A percentile compares a stretch with the other conserved stretches of the same genome.
phyloP scores from a whole-genome alignment of 768 basidiomycete species.

The Podaxis sp. region DNA sequence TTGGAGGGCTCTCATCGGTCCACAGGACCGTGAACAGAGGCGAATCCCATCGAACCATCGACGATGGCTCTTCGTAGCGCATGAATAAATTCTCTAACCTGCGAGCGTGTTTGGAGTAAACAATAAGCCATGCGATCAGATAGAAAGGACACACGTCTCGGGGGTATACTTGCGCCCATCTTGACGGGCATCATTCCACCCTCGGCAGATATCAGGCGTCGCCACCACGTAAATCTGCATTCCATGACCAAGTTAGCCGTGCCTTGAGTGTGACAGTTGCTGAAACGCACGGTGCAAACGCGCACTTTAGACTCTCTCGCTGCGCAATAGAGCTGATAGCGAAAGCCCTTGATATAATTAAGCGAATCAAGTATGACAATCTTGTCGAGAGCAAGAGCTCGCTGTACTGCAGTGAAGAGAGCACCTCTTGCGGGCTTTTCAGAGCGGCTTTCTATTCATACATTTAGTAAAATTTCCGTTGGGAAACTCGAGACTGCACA shows the following conservation, averaged over 20 bases:
- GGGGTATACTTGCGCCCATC: slow-evolving; percentile 50
- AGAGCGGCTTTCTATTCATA: slow-evolving; percentile 54
- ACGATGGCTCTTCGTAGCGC: slow-evolving; percentile 94
- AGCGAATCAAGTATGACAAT: slow-evolving; percentile 87
- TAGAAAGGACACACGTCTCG: slow-evolving; percentile 59
- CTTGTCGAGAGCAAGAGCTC: slow-evolving; percentile 65
- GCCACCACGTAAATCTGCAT: slow-evolving; percentile 72
- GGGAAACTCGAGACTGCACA: slow-evolving; percentile 27
- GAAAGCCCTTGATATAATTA: slow-evolving; percentile 98
- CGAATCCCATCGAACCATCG: slow-evolving; percentile 99
- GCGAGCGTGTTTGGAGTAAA: not conserved
- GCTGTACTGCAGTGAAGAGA: slow-evolving; percentile 78
- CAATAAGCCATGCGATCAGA: slow-evolving; percentile 7
- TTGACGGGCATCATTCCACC: slow-evolving; percentile 62
- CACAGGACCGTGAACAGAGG: slow-evolving; percentile 85
- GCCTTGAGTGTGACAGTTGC: not conserved
- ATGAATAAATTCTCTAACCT: slow-evolving; percentile 85
- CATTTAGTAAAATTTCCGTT: not conserved
- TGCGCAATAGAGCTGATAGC: slow-evolving; percentile 97
- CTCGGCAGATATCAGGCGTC: slow-evolving; percentile 66
- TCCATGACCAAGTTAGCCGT: slow-evolving; percentile 8
- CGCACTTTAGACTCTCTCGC: slow-evolving; percentile 84
- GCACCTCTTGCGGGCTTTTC: slow-evolving; percentile 89
- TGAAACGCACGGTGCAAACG: slow-evolving; percentile 72
- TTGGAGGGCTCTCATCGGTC: slow-evolving; percentile 63